A percentile compares a stretch with the other conserved stretches of the same genome.
Evolutionary conservation across 176 grass and related monocot genomes (phyloP).

Genomic region (Carex pumila): DNA sequence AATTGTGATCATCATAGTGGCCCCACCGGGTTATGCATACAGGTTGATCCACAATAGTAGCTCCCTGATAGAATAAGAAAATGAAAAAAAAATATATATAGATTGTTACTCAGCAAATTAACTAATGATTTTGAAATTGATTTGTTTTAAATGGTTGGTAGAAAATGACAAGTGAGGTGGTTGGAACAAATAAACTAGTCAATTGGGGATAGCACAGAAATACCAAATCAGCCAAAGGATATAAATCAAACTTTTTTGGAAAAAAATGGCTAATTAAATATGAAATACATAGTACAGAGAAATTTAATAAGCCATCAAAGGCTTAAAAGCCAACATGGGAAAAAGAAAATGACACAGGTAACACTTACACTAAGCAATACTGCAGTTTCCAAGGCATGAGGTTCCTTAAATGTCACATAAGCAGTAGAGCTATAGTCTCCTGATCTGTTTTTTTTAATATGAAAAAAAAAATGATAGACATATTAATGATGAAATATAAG

Average conservation of each 20-base stretch:
- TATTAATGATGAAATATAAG: not conserved
- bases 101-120: not conserved
- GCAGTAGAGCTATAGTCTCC: constrained; percentile 78
- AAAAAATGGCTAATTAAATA: not conserved
- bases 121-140: not conserved
- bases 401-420: constrained; percentile 94
- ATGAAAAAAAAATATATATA: not conserved
- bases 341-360: constrained; percentile 4
- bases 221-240: not conserved
- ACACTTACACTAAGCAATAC: constrained; percentile 78
- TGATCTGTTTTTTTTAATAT: constrained; percentile 38
- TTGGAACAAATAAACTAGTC: not conserved
- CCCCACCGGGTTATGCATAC: constrained; percentile 85
- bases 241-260: not conserved
- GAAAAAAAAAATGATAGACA: constrained; percentile 24
- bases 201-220: not conserved
- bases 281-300: not conserved
- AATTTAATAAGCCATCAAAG: constrained; percentile 8
- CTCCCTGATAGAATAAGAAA: constrained; percentile 45
- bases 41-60: constrained; percentile 91
- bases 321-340: not conserved
- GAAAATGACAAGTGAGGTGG: not conserved
- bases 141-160: not conserved
- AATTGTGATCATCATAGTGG: constrained; percentile 57
- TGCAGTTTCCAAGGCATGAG: constrained; percentile 88